A percentile compares a stretch with the other conserved stretches of the same genome.
Conservation (phyloP, 345 rosid genomes). For the Turnera subulata region DNA sequence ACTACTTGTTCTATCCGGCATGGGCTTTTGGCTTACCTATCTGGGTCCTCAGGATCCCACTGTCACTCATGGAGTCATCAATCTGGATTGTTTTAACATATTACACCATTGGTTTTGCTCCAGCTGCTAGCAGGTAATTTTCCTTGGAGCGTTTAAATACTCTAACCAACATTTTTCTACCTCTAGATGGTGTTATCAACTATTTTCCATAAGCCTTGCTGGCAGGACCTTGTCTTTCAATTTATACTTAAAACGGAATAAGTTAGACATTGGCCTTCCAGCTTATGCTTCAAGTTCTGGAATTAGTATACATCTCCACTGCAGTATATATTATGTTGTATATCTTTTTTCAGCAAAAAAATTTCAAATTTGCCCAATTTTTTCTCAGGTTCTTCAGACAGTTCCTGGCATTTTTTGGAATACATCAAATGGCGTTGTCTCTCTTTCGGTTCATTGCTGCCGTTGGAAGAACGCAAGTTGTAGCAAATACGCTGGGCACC, state of each 20-base stretch:
- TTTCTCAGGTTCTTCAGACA: slow-evolving; percentile 66
- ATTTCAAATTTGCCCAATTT: no score
- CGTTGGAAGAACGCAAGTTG: slow-evolving; percentile 70
- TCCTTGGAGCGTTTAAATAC: no score
- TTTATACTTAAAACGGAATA: no score
- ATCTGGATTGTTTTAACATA: slow-evolving; percentile 47
- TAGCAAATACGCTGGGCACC: slow-evolving; percentile 60
- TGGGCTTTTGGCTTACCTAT: slow-evolving; percentile 48
- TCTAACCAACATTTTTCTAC: no score
- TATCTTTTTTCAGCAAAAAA: no score
- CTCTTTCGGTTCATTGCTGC: slow-evolving; percentile 90
- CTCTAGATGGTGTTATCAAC: no score
- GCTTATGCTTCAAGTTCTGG: no score
- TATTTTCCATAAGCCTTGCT: no score
- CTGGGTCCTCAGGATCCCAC: slow-evolving; percentile 40
- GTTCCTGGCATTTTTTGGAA: slow-evolving; percentile 58
- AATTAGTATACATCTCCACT: no score
- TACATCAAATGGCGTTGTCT: slow-evolving; percentile 88
- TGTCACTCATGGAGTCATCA: slow-evolving; percentile 39
- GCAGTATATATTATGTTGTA: no score
- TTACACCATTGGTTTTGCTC: slow-evolving; percentile 49
- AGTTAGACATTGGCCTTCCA: no score
- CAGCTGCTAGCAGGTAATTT: slow-evolving; percentile 44
- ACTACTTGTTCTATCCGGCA: slow-evolving; percentile 41
- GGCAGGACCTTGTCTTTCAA: no score